A percentile compares a stretch with the other conserved stretches of the same genome.
phyloP scores from a whole-genome alignment of 2,329 filamentous ascomycete genomes.

The Exophiala calicioides region DNA sequence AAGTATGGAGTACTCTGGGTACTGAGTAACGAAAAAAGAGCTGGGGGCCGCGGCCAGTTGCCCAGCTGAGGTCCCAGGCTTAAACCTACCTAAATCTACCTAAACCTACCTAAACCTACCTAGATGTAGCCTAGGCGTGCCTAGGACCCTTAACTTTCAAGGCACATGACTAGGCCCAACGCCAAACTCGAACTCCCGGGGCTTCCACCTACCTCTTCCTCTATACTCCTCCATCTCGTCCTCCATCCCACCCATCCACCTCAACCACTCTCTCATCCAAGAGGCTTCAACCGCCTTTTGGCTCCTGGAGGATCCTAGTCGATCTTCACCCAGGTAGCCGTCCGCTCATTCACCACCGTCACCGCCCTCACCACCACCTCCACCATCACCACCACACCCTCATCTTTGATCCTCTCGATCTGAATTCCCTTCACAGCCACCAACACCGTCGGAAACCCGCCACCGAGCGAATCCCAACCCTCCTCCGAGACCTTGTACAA shows the following conservation, averaged over 20 bases:
- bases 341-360: constrained; percentile 32
- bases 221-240: constrained; percentile 38
- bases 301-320: constrained; percentile 28
- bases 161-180: too few relatives aligned
- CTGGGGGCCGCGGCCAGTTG: too few relatives aligned
- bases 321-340: constrained; percentile 33
- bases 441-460: constrained; percentile 2
- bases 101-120: too few relatives aligned
- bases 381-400: constrained; percentile 8
- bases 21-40: too few relatives aligned
- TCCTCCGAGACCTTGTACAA: constrained; percentile 14
- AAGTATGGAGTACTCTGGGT: too few relatives aligned
- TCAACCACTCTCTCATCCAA: constrained; percentile 11
- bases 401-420: constrained; percentile 1
- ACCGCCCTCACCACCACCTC: too few relatives aligned
- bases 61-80: too few relatives aligned
- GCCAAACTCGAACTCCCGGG: too few relatives aligned
- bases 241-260: constrained; percentile 35
- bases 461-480: constrained; percentile 3
- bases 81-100: too few relatives aligned
- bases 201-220: too few relatives aligned
- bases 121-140: too few relatives aligned
- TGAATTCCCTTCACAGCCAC: constrained; percentile 15
- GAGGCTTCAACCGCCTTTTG: constrained; percentile 21
- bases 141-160: too few relatives aligned